Percentiles rank a stretch among this genome's conserved stretches.
Conservation (phyloP, 768 basidiomycete species). For the Lentinus brumalis region DNA sequence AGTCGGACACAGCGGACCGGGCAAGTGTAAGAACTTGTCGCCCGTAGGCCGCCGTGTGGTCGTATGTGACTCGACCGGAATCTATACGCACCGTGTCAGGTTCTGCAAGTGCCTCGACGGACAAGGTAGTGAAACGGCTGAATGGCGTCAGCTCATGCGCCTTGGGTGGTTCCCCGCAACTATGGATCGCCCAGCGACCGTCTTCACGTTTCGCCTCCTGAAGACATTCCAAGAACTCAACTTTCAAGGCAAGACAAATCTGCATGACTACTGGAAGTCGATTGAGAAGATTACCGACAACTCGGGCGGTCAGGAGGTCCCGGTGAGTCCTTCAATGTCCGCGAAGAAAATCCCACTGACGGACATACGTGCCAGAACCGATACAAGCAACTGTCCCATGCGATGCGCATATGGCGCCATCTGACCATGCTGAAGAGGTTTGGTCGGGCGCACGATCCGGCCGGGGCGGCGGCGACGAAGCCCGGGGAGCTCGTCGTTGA, state of each 20-base stretch:
- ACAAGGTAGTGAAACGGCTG: background rate
- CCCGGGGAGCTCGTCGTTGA: slow-evolving; percentile 19
- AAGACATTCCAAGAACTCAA: slow-evolving; percentile 36
- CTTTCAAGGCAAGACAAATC: slow-evolving; percentile 36
- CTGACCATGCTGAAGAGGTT: slow-evolving; percentile 23
- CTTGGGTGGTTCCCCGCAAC: slow-evolving; percentile 35
- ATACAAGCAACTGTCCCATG: slow-evolving; percentile 14
- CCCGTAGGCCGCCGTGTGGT: background rate
- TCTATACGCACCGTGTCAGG: background rate
- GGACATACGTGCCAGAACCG: slow-evolving; percentile 10
- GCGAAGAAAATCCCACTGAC: background rate
- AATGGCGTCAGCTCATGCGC: slow-evolving; percentile 32
- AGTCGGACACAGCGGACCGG: background rate
- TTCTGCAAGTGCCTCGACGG: slow-evolving; percentile 1
- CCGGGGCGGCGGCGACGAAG: slow-evolving; percentile 5
- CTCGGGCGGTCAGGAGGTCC: slow-evolving; percentile 15
- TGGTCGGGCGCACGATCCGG: slow-evolving; percentile 23
- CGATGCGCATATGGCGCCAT: slow-evolving; percentile 22
- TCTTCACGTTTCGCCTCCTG: slow-evolving; percentile 33
- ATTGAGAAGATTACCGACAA: slow-evolving; percentile 33
- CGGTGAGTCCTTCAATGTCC: slow-evolving; percentile 10
- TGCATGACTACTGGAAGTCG: slow-evolving; percentile 34
- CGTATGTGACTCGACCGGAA: background rate
- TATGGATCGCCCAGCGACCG: slow-evolving; percentile 26
- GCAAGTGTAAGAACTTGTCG: background rate